A percentile compares a stretch with the other conserved stretches of the same genome.
phyloP scores from a whole-genome alignment of 441 rosid genomes.

The Gossypium schwendimanii region DNA sequence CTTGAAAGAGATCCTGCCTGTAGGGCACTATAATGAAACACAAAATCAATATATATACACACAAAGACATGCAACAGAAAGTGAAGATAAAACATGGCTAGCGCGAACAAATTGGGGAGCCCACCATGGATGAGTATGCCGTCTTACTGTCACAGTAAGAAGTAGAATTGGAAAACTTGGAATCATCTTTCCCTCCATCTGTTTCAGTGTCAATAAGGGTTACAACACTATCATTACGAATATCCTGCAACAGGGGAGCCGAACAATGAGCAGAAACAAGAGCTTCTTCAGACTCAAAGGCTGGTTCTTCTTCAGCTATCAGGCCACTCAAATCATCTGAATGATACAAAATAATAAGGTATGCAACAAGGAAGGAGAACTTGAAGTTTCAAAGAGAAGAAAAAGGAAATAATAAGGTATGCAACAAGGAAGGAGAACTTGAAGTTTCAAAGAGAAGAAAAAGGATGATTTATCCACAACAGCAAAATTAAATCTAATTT shows the following conservation, averaged over 20 bases:
- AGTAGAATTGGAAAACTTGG: conserved; percentile 51
- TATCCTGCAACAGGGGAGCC: conserved; percentile 43
- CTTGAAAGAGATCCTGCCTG: conserved; percentile 95
- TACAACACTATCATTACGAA: conserved; percentile 50
- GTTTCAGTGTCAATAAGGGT: conserved; percentile 40
- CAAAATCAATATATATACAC: conserved; percentile 20
- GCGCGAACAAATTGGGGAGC: conserved; percentile 21
- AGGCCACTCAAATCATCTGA: conserved; percentile 42
- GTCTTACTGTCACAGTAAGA: conserved; percentile 52
- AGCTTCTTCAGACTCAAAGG: conserved; percentile 53
- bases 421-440: not conserved
- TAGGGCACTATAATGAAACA: conserved; percentile 65
- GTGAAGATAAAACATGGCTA: not conserved
- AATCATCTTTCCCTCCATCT: conserved; percentile 49
- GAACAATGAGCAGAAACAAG: conserved; percentile 35
- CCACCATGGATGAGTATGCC: conserved; percentile 71
- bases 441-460: not conserved
- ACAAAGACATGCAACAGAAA: not conserved
- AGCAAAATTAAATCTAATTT: not conserved
- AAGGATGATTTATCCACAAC: not conserved
- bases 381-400: too few species aligned
- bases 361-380: too few species aligned
- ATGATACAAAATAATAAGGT: not conserved
- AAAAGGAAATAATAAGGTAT: not conserved
- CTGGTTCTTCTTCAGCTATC: conserved; percentile 50